Conservation (phyloP, 331 rosid genomes). For the Quercus phellos region DNA sequence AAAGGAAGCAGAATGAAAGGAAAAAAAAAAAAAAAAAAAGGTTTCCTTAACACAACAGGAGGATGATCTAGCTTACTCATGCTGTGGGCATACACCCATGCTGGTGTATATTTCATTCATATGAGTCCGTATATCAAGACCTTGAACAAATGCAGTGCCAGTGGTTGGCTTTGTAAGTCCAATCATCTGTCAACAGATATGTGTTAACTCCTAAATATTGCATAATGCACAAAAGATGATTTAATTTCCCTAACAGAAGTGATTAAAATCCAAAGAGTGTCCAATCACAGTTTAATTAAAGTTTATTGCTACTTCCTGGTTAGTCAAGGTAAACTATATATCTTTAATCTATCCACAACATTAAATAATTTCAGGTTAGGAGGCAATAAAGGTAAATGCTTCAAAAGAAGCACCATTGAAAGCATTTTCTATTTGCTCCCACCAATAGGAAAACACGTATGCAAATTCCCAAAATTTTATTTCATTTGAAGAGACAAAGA, state of each 20-base stretch:
- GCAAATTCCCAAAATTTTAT: background rate
- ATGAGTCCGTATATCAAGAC: too few relatives aligned
- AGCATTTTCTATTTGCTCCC: background rate
- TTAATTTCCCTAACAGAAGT: too few relatives aligned
- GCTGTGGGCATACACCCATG: constrained; percentile 96
- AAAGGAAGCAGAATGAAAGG: background rate
- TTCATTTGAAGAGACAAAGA: background rate
- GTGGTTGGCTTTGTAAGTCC: constrained; percentile 78
- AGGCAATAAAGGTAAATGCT: background rate
- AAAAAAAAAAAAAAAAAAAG: background rate
- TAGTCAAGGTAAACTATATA: too few relatives aligned
- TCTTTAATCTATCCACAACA: background rate
- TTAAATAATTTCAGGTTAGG: background rate
- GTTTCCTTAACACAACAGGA: background rate
- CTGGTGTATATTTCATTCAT: constrained; percentile 60
- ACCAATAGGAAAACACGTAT: background rate
- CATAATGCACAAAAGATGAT: too few relatives aligned
- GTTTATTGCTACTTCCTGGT: too few relatives aligned
- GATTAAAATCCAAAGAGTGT: too few relatives aligned
- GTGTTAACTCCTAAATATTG: background rate
- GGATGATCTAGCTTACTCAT: constrained; percentile 53
- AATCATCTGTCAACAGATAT: constrained; percentile 57
- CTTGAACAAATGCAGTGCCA: constrained; percentile 49
- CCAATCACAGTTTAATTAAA: too few relatives aligned
- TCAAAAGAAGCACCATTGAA: too few relatives aligned